Conservation (phyloP, 75 land plant genomes). For the Pinus albicaulis region DNA sequence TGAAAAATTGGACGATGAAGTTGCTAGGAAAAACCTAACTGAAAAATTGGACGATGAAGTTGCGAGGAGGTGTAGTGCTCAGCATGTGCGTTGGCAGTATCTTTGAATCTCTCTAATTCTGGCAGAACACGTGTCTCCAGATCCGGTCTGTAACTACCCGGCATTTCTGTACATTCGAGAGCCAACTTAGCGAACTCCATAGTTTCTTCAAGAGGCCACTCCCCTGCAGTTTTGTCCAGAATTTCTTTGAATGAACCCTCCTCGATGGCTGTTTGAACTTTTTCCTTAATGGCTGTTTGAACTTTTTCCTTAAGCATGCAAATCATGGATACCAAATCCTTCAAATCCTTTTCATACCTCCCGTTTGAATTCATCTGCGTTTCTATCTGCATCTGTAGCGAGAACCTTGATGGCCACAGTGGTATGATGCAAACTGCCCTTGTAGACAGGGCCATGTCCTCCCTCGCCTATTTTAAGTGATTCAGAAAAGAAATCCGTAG, state of each 20-base stretch:
- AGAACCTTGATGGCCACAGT: conserved; percentile 71
- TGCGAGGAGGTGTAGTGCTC: conserved; percentile 23
- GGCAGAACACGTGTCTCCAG: conserved; percentile 16
- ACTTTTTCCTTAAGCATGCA: neutral
- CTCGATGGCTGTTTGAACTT: conserved; percentile 12
- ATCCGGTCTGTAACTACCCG: conserved; percentile 13
- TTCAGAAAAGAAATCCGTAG: conserved; percentile 36
- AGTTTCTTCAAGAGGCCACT: conserved; percentile 23
- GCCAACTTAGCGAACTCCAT: conserved; percentile 16
- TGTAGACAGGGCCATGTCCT: too few species aligned
- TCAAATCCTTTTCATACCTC: too few species aligned
- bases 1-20: too few species aligned
- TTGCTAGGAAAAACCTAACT: conserved; percentile 13
- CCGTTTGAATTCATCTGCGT: too few species aligned
- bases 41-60: conserved; percentile 53
- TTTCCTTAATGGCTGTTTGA: conserved; percentile 5
- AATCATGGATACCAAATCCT: too few species aligned
- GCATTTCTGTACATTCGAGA: conserved; percentile 16
- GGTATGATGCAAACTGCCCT: conserved; percentile 25
- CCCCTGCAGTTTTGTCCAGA: conserved; percentile 19
- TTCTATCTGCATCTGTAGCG: conserved; percentile 35
- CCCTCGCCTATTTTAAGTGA: too few species aligned
- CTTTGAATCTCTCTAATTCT: conserved; percentile 12
- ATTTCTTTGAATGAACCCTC: neutral
- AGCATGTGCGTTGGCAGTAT: neutral